phyloP scores from a whole-genome alignment of 331 rosid species.

The Prunus yedoensis region DNA sequence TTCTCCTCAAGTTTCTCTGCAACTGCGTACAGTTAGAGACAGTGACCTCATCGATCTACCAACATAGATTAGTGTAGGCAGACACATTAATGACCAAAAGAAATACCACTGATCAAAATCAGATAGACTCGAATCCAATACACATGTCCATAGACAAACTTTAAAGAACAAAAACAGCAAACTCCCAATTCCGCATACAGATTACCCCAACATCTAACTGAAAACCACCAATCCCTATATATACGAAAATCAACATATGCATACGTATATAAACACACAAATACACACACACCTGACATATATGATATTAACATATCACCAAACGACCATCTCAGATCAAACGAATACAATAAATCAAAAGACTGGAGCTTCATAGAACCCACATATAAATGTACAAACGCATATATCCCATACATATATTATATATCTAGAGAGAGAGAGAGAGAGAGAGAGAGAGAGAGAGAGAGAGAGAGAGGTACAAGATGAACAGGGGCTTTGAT shows the following conservation, averaged over 20 bases:
- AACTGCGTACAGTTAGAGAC: not conserved
- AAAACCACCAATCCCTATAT: not conserved
- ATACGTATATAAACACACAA: not conserved
- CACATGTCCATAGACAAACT: not conserved
- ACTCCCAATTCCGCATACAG: not conserved
- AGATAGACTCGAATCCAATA: not conserved
- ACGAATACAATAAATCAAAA: not conserved
- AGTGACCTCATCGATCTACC: not conserved
- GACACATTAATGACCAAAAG: not conserved
- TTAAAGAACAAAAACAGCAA: not conserved
- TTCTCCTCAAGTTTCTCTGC: not conserved
- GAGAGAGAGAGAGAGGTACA: constrained; percentile 36
- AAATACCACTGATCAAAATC: constrained; percentile 15
- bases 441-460: not conserved
- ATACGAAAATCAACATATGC: not conserved
- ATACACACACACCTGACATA: not conserved
- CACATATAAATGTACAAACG: constrained; percentile 11
- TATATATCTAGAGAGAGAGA: no score
- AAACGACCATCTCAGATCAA: not conserved
- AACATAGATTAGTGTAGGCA: not conserved
- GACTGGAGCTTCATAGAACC: not conserved
- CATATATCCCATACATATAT: not conserved
- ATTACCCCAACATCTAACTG: not conserved
- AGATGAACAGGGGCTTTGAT: constrained; percentile 88
- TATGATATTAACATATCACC: not conserved